Percentiles rank a stretch among this genome's conserved stretches.
phyloP scores from a whole-genome alignment of 129 eudicot genomes.

The Centaurea solstitialis region DNA sequence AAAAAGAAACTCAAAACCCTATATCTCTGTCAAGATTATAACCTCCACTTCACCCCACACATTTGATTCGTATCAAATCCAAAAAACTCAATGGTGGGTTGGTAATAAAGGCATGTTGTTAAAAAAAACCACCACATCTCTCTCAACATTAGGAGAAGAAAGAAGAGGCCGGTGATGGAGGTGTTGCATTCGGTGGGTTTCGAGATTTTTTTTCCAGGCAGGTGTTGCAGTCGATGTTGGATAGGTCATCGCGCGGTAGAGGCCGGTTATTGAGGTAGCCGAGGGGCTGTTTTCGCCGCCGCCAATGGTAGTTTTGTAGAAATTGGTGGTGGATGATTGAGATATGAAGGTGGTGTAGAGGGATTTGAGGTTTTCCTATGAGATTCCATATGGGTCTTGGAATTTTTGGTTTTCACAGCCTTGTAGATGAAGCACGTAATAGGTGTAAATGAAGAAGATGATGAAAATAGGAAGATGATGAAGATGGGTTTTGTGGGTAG shows the following conservation, averaged over 20 bases:
- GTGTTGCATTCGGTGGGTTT: too few relatives aligned
- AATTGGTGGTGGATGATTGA: slow-evolving; percentile 59
- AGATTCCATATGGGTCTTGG: slow-evolving; percentile 59
- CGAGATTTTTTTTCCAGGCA: too few relatives aligned
- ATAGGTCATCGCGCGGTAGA: slow-evolving; percentile 78
- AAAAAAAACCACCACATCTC: too few relatives aligned
- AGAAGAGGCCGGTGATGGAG: too few relatives aligned
- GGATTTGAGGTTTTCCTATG: slow-evolving; percentile 46
- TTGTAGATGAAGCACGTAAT: slow-evolving; percentile 55
- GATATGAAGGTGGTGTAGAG: slow-evolving; percentile 45
- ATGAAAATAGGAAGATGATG: slow-evolving; percentile 23
- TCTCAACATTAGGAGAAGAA: too few relatives aligned
- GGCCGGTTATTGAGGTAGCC: slow-evolving; percentile 60
- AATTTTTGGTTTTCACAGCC: slow-evolving; percentile 81
- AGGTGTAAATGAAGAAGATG: slow-evolving; percentile 22
- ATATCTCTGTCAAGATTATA: too few relatives aligned
- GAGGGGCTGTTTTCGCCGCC: too few relatives aligned
- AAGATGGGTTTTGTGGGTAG: slow-evolving; percentile 16
- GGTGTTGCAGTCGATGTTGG: slow-evolving; percentile 41
- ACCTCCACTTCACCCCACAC: too few relatives aligned
- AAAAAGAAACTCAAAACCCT: too few relatives aligned
- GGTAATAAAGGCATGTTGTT: too few relatives aligned
- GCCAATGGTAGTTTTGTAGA: slow-evolving; percentile 55
- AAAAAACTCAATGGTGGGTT: too few relatives aligned
- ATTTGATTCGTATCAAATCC: too few relatives aligned